Percentiles rank a stretch among this genome's conserved stretches.
These are phyloP conservation scores for Malus hybrid DNA, from an alignment of 331 rosid species.

Conservation along the genomic window DNA sequence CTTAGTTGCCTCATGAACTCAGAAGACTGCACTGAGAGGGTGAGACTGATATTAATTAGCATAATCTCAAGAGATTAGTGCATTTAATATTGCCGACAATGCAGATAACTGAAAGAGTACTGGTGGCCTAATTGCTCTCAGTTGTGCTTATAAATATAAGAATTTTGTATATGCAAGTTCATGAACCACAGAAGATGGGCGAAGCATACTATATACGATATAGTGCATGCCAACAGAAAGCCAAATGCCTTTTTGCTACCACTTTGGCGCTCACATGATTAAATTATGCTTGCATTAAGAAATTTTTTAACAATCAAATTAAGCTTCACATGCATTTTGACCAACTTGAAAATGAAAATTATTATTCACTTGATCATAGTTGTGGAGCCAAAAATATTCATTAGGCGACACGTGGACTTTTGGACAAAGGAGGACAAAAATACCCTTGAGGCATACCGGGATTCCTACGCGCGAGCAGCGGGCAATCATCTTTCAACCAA, in stretches of 20 bases:
- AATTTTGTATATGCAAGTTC: not conserved
- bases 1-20: conserved; percentile 8
- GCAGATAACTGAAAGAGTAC: not conserved
- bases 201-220: not conserved
- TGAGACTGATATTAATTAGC: not conserved
- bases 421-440: too few relatives aligned
- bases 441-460: too few relatives aligned
- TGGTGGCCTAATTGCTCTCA: conserved; percentile 1
- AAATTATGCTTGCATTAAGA: not conserved
- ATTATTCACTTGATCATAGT: not conserved
- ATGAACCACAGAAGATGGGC: not conserved
- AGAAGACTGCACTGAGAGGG: not conserved
- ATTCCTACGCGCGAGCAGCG: too few relatives aligned
- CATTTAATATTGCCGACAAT: not conserved
- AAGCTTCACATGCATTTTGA: not conserved
- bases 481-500: too few relatives aligned
- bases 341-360: not conserved
- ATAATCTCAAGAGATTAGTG: not conserved
- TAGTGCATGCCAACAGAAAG: conserved; percentile 8
- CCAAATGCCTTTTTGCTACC: not conserved
- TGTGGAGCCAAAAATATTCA: too few relatives aligned
- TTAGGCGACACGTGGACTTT: too few relatives aligned
- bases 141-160: not conserved
- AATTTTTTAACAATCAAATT: too few relatives aligned
- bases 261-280: not conserved